A percentile compares a stretch with the other conserved stretches of the same genome.
Conservation (phyloP, 2,329 filamentous ascomycete genomes). For the Neofusicoccum ribis region DNA sequence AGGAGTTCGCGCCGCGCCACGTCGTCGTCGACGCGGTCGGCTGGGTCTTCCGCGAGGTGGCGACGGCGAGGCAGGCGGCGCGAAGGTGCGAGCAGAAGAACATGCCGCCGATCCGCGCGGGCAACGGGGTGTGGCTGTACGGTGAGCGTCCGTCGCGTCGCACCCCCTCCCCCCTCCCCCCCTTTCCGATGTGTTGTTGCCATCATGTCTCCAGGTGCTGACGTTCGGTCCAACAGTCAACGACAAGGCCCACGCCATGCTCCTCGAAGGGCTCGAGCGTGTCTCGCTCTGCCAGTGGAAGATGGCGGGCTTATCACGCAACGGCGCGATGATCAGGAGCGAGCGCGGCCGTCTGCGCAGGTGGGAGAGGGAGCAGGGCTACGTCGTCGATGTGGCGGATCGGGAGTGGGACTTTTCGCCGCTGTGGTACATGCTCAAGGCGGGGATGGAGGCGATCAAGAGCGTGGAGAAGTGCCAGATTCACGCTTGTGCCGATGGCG, state of each 20-base stretch:
- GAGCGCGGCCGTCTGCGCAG: not conserved
- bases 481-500: not conserved
- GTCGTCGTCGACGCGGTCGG: conserved; percentile 3
- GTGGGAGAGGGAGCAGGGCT: not conserved
- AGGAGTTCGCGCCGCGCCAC: not conserved
- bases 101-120: conserved; percentile 20
- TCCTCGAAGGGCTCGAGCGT: not conserved
- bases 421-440: conserved; percentile 7
- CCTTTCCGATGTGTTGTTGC: no score
- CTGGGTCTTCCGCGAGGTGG: conserved; percentile 9
- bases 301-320: not conserved
- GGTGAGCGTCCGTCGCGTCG: not conserved
- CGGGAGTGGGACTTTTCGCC: conserved; percentile 7
- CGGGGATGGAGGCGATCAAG: not conserved
- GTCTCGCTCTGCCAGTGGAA: not conserved
- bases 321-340: not conserved
- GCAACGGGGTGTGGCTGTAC: conserved; percentile 21
- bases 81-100: not conserved
- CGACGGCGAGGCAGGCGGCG: not conserved
- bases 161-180: no score
- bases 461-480: not conserved
- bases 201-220: not conserved
- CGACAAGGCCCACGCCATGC: not conserved
- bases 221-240: not conserved
- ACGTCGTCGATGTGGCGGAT: not conserved